phyloP scores from a whole-genome alignment of 2,329 filamentous ascomycete genomes.

The Pseudocercospora vitis region DNA sequence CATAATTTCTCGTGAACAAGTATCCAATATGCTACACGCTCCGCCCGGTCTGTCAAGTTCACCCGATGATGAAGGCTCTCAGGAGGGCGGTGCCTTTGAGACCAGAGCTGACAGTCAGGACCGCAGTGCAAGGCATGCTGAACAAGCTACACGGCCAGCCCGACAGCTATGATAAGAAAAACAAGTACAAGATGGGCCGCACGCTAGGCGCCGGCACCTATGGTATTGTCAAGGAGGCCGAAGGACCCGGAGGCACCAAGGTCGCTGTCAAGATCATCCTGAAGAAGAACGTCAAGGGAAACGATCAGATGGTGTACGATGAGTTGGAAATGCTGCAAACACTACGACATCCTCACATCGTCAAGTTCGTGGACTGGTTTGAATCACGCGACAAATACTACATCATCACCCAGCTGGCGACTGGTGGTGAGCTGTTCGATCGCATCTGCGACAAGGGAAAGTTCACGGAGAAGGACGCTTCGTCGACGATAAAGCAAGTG shows the following conservation, averaged over 20 bases:
- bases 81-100: constrained; percentile 21
- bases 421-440: constrained; percentile 94
- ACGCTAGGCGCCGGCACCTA: constrained; percentile 97
- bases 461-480: constrained; percentile 97
- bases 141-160: constrained; percentile 96
- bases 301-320: constrained; percentile 98
- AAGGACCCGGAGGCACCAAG: constrained; percentile 76
- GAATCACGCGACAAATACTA: constrained; percentile 99
- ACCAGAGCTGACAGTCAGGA: constrained; percentile 24
- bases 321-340: constrained; percentile 91
- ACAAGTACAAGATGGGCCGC: constrained; percentile 87
- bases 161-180: constrained; percentile 98
- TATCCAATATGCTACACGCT: constrained; percentile 16
- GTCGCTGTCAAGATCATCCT: constrained; percentile 98
- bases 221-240: constrained; percentile 94
- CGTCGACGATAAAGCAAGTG: constrained; percentile 91
- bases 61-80: constrained; percentile 9
- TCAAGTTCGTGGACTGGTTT: constrained; percentile 98
- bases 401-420: constrained; percentile 94
- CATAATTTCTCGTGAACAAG: constrained; percentile 8
- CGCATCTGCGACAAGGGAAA: constrained; percentile 97
- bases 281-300: constrained; percentile 98
- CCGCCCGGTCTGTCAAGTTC: constrained; percentile 6
- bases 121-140: constrained; percentile 61
- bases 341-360: constrained; percentile 91